These are phyloP conservation scores for Yamadazyma blattariae DNA, from an alignment of 1,139 yeast species.

Conservation along the genomic window DNA sequence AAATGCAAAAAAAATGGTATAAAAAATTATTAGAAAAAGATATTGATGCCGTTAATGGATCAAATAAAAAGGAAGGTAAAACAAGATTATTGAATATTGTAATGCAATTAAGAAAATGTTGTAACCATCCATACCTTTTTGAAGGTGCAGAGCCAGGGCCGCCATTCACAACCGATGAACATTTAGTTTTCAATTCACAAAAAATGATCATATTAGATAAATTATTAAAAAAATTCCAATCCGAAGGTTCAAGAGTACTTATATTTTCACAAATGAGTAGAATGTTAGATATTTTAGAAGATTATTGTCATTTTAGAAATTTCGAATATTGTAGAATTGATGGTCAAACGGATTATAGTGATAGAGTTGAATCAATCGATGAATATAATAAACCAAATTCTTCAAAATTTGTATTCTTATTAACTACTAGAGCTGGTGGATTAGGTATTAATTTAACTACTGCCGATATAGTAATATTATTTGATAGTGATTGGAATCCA, in stretches of 20 bases:
- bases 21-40: slow-evolving; percentile 74
- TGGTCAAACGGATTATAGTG: slow-evolving; percentile 78
- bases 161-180: slow-evolving; percentile 81
- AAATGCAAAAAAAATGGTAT: slow-evolving; percentile 77
- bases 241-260: slow-evolving; percentile 71
- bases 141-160: slow-evolving; percentile 92
- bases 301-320: slow-evolving; percentile 67
- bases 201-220: slow-evolving; percentile 73
- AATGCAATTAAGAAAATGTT: slow-evolving; percentile 81
- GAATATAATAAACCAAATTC: slow-evolving; percentile 71
- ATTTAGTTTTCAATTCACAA: slow-evolving; percentile 67
- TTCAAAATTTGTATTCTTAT: slow-evolving; percentile 63
- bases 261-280: slow-evolving; percentile 83
- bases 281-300: slow-evolving; percentile 75
- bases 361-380: slow-evolving; percentile 72
- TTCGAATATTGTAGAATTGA: slow-evolving; percentile 74
- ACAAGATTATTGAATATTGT: slow-evolving; percentile 74
- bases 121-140: slow-evolving; percentile 79
- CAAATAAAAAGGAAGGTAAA: slow-evolving; percentile 69
- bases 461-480: slow-evolving; percentile 72
- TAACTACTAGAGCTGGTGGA: slow-evolving; percentile 88
- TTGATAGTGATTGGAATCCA: slow-evolving; percentile 85
- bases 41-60: slow-evolving; percentile 81
- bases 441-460: slow-evolving; percentile 75
- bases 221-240: slow-evolving; percentile 56